Conservation (phyloP, 257 asterid genomes). For the Solanum corneliomulleri region DNA sequence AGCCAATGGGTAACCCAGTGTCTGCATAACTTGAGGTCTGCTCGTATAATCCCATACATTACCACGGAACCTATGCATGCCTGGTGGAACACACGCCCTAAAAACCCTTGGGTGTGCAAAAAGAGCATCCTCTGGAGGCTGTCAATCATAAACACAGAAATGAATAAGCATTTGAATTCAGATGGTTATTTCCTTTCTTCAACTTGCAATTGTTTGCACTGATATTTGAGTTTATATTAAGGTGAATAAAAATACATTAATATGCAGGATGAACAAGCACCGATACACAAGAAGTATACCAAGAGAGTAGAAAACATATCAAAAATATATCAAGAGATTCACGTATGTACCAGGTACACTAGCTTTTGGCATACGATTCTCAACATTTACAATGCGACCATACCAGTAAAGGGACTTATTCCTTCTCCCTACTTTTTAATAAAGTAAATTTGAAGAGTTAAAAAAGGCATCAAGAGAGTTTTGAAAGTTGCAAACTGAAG, state of each 20-base stretch:
- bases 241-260: background rate
- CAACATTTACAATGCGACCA: background rate
- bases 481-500: background rate
- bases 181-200: background rate
- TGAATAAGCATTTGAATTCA: background rate
- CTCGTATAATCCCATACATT: constrained; percentile 91
- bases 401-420: background rate
- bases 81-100: constrained; percentile 99
- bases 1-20: constrained; percentile 73
- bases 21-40: constrained; percentile 71
- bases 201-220: background rate
- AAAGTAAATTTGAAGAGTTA: background rate
- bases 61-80: constrained; percentile 97
- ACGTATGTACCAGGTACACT: background rate
- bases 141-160: background rate
- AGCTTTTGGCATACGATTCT: background rate
- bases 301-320: background rate
- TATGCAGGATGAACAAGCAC: background rate
- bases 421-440: background rate
- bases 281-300: background rate
- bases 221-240: background rate
- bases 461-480: background rate
- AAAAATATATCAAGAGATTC: background rate
- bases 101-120: constrained; percentile 94
- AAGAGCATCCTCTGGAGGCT: constrained; percentile 91